Evolutionary conservation across 495 filamentous ascomycete genomes (phyloP).

Genomic region (Achaetomiella virescens): DNA sequence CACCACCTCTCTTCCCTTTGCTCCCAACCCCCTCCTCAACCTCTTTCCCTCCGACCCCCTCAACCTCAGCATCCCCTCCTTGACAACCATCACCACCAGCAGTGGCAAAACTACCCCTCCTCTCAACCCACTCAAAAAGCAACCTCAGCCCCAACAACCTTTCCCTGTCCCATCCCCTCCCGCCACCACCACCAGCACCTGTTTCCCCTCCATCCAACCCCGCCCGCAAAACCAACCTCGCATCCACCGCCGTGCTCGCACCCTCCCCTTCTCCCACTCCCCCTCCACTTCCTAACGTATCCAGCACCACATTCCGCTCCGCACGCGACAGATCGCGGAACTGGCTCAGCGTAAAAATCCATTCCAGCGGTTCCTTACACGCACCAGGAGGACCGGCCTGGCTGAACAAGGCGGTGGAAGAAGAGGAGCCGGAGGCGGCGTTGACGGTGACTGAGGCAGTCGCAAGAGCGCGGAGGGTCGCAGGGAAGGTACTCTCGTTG

Average conservation of each 20-base stretch:
- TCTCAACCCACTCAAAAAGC: conserved; percentile 75
- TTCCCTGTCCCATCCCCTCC: conserved; percentile 48
- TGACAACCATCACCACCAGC: background rate
- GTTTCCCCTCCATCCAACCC: conserved; percentile 44
- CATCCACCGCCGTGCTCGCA: conserved; percentile 67
- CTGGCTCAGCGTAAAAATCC: conserved; percentile 63
- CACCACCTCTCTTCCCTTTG: conserved; percentile 4
- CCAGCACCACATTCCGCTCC: conserved; percentile 68
- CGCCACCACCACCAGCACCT: no score
- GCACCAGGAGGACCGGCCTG: no score
- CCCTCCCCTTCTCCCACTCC: conserved; percentile 39
- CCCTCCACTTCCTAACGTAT: conserved; percentile 27
- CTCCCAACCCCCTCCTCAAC: background rate
- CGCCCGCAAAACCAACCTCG: conserved; percentile 61
- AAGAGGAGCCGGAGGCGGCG: no score
- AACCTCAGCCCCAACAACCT: conserved; percentile 66
- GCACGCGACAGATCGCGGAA: conserved; percentile 64
- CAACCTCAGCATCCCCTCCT: background rate
- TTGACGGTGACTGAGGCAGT: no score
- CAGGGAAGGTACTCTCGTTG: conserved; percentile 64
- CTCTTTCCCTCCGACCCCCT: background rate
- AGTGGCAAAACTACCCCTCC: conserved; percentile 20
- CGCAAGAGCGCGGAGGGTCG: conserved; percentile 60
- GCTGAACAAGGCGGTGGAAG: no score
- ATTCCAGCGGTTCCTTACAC: conserved; percentile 51